Conservation (phyloP, 2,329 filamentous ascomycete genomes). For the Aspergillus ibericus region DNA sequence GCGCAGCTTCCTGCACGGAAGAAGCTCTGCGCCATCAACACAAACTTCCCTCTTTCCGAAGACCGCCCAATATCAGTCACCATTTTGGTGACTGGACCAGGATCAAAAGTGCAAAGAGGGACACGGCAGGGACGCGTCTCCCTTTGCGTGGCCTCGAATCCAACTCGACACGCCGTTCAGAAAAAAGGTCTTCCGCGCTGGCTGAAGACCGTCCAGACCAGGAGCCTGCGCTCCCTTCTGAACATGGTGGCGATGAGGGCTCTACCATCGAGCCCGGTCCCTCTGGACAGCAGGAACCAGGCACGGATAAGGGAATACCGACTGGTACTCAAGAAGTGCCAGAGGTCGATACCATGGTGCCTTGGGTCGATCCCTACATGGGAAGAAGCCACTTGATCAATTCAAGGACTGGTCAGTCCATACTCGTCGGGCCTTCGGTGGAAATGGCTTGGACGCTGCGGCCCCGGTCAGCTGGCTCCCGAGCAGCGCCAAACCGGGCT, state of each 20-base stretch:
- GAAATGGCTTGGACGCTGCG: constrained; percentile 10
- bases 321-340: not conserved
- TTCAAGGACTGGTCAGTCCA: constrained; percentile 37
- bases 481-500: constrained; percentile 7
- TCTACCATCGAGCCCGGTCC: not conserved
- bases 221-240: not conserved
- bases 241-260: not conserved
- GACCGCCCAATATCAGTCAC: constrained; percentile 13
- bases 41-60: constrained; percentile 32
- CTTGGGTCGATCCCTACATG: constrained; percentile 64
- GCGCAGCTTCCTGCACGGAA: constrained; percentile 17
- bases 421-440: constrained; percentile 12
- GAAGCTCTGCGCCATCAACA: constrained; percentile 26
- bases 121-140: not conserved
- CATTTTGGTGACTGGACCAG: constrained; percentile 43
- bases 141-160: not conserved
- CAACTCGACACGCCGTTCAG: not conserved
- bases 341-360: constrained; percentile 22
- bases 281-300: not conserved
- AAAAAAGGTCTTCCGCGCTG: not conserved
- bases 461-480: constrained; percentile 19
- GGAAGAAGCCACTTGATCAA: constrained; percentile 35
- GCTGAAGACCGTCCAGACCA: not conserved
- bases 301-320: not conserved
- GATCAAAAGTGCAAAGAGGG: constrained; percentile 38